These are phyloP conservation scores for Plasmodium billcollinsi DNA, from an alignment of 169 alveolate species.

Conservation along the genomic window DNA sequence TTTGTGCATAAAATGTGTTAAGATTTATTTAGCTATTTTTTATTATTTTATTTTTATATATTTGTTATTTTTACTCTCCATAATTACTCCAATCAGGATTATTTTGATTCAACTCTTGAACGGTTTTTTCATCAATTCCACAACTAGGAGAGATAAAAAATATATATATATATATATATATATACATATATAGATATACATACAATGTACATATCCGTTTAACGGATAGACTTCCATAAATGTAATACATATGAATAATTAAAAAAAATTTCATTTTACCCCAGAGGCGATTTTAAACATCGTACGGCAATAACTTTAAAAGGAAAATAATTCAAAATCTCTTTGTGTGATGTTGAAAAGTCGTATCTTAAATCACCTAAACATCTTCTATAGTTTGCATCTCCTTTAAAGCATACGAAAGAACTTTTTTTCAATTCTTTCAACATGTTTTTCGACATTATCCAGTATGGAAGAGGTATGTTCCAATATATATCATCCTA, in stretches of 20 bases:
- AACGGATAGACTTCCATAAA: no score
- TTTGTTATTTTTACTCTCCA: slow-evolving; percentile 64
- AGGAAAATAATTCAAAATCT: slow-evolving; percentile 60
- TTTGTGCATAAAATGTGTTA: no score
- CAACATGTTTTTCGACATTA: slow-evolving; percentile 32
- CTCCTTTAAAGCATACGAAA: slow-evolving; percentile 66
- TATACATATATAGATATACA: neutral
- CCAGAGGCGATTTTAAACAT: slow-evolving; percentile 48
- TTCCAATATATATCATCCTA: slow-evolving; percentile 66
- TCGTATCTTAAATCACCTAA: slow-evolving; percentile 54
- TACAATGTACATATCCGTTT: neutral
- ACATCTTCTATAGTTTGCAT: slow-evolving; percentile 68
- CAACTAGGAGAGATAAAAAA: slow-evolving; percentile 16
- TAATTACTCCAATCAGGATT: slow-evolving; percentile 65
- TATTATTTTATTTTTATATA: slow-evolving; percentile 28
- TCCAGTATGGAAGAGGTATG: slow-evolving; percentile 63
- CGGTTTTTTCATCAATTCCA: slow-evolving; percentile 31
- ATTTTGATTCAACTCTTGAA: slow-evolving; percentile 42
- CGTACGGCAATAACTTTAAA: slow-evolving; percentile 36
- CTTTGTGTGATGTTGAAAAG: slow-evolving; percentile 33
- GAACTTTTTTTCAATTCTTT: slow-evolving; percentile 39
- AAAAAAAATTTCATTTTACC: slow-evolving; percentile 8
- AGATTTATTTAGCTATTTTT: neutral
- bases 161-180: neutral
- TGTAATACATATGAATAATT: no score